Conservation (phyloP, 768 basidiomycete genomes). For the Russula lepida region DNA sequence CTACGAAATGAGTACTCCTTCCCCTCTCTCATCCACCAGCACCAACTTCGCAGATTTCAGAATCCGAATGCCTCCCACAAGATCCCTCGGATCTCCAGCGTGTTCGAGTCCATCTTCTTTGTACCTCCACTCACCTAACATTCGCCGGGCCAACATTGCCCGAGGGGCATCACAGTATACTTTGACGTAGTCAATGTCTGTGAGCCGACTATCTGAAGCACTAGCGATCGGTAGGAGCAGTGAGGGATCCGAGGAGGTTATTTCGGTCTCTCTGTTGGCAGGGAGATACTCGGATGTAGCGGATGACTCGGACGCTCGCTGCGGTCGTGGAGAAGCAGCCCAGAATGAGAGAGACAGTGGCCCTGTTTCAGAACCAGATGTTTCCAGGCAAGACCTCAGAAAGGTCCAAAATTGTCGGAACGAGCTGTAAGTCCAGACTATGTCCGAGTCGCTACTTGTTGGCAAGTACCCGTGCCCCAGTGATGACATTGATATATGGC, state of each 20-base stretch:
- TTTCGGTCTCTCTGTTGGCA: conserved; percentile 1
- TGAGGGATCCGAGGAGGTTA: not conserved
- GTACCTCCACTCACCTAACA: conserved; percentile 6
- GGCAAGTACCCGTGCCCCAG: not conserved
- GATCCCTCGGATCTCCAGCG: not conserved
- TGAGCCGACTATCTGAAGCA: not conserved
- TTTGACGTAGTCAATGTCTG: conserved; percentile 11
- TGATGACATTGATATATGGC: not conserved
- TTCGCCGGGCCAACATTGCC: conserved; percentile 7
- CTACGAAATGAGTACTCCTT: conserved; percentile 11
- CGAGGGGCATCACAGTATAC: conserved; percentile 13
- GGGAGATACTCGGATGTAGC: not conserved
- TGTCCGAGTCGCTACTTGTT: not conserved
- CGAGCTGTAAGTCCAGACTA: conserved; percentile 10
- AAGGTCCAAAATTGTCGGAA: conserved; percentile 15
- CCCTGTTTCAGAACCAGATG: not conserved
- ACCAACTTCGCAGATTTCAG: conserved; percentile 8
- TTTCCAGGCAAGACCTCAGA: conserved; percentile 4
- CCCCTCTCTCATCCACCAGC: conserved; percentile 12
- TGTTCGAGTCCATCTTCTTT: not conserved
- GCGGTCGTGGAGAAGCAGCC: not conserved
- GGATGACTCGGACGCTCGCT: not conserved
- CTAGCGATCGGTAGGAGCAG: not conserved
- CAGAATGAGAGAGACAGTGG: conserved; percentile 14
- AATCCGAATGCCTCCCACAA: not conserved